Base-by-base conservation (phyloP, 345 rosid genomes). In the Eutrema japonicum region DNA sequence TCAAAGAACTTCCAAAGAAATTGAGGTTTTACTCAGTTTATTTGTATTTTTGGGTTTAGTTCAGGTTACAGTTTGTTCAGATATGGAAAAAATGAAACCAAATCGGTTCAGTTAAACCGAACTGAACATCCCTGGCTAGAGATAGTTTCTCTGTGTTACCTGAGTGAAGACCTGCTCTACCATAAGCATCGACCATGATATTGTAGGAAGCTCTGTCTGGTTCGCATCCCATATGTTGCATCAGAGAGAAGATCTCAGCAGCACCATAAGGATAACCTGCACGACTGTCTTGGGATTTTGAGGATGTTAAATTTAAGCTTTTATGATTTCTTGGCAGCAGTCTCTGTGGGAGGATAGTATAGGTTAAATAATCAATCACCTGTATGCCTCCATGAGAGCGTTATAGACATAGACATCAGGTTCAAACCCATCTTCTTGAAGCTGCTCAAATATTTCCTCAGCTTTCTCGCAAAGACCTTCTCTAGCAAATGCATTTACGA, bases 391-490 rank as follows among this genome's bases (percentile, higher is more conserved):
- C 91, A 93, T 88, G 68, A 93, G 94, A 10, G 98, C 98, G 75
- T 91, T 91, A 64, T 93, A 93, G 64, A 83, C 89, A 76, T 91
- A 93, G 8, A 88, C 97, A 75, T 93, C 97, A 27, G 97, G 98
- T 75, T 91, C 97, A 68, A 52, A 80, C 11, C 96, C 94, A 68
- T 86, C 88, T 81, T 86, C 91, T 68, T 93, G 98, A 77, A 93
- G 78, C 89, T 83, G 91, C 85, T 93, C 98, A 61, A 93, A 93
- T 60, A 86, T 83, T 79, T 93, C 97, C 74, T 93, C 94, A 2
- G 98, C 98, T 81, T 89, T 93, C 78, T 93, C 93, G 54, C 97
- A 93, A 3, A 89, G 91, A 73, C 98, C 98, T 81, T 89, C 96
- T 78, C 97, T 87, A 66, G 98, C 98, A 82, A 91, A 93, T 59